Percentiles rank a stretch among this genome's conserved stretches.
These are phyloP conservation scores for Mucor plumbeus DNA, from an alignment of 371 early-diverging fungal genomes.

Conservation along the genomic window DNA sequence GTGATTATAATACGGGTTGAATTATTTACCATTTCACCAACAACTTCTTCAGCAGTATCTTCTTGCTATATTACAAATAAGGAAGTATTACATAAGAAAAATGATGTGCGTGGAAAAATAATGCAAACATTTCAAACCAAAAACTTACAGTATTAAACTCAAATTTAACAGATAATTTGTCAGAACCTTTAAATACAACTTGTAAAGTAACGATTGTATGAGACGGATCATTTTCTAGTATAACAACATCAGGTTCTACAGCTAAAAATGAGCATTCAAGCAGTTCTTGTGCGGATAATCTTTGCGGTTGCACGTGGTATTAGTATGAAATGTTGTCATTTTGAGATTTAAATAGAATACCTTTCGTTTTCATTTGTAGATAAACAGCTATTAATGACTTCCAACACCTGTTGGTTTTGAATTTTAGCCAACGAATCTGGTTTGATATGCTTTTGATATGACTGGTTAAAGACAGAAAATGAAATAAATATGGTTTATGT, in stretches of 20 bases:
- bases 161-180: conserved; percentile 86
- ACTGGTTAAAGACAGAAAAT: background rate
- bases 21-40: conserved; percentile 78
- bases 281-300: conserved; percentile 76
- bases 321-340: background rate
- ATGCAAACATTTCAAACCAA: background rate
- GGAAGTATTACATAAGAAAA: background rate
- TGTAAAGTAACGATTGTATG: conserved; percentile 74
- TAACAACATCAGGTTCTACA: conserved; percentile 76
- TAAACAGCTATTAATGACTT: conserved; percentile 79
- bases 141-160: conserved; percentile 66
- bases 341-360: conserved; percentile 28
- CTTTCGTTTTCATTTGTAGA: conserved; percentile 70
- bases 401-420: conserved; percentile 72
- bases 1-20: background rate
- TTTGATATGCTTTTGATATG: conserved; percentile 66
- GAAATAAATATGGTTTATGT: background rate
- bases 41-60: conserved; percentile 91
- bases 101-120: background rate
- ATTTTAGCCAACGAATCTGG: conserved; percentile 80
- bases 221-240: conserved; percentile 63
- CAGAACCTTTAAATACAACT: conserved; percentile 84
- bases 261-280: conserved; percentile 83
- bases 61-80: conserved; percentile 45
- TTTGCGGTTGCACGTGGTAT: conserved; percentile 17